Conservation (phyloP, 371 early-diverging fungal genomes). For the Actinomortierella ambigua region DNA sequence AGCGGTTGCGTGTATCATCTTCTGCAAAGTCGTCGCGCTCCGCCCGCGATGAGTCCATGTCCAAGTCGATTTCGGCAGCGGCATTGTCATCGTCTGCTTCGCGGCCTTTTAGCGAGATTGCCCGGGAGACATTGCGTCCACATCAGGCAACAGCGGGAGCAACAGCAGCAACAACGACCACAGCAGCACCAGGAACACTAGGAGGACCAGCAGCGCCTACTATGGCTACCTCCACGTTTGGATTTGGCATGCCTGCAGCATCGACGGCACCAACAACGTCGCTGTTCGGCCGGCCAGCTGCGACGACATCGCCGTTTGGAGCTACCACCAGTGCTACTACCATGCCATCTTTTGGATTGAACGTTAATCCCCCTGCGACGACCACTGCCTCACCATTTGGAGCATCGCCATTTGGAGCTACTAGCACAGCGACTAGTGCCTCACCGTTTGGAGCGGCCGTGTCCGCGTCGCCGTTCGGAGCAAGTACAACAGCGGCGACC, state of each 20-base stretch:
- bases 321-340: too few relatives aligned
- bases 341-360: too few relatives aligned
- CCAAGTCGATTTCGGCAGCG: constrained; percentile 3
- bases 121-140: constrained; percentile 25
- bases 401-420: too few relatives aligned
- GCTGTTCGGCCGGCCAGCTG: not conserved
- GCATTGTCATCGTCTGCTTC: constrained; percentile 2
- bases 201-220: constrained; percentile 4
- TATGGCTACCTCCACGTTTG: not conserved
- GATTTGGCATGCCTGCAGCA: not conserved
- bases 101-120: constrained; percentile 33
- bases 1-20: constrained; percentile 19
- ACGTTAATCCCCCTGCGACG: too few relatives aligned
- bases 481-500: not conserved
- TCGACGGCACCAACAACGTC: not conserved
- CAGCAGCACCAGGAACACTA: constrained; percentile 1
- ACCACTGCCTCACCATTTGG: too few relatives aligned
- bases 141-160: constrained; percentile 4
- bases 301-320: too few relatives aligned
- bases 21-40: not conserved
- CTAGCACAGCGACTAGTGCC: too few relatives aligned
- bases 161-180: constrained; percentile 4
- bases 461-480: constrained; percentile 2
- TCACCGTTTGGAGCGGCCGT: too few relatives aligned
- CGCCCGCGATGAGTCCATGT: constrained; percentile 1